Evolutionary conservation across 2,329 filamentous ascomycete species (phyloP), one percentile per base, ranked within the genome.

Genomic region (Grosmannia clavigera): DNA sequence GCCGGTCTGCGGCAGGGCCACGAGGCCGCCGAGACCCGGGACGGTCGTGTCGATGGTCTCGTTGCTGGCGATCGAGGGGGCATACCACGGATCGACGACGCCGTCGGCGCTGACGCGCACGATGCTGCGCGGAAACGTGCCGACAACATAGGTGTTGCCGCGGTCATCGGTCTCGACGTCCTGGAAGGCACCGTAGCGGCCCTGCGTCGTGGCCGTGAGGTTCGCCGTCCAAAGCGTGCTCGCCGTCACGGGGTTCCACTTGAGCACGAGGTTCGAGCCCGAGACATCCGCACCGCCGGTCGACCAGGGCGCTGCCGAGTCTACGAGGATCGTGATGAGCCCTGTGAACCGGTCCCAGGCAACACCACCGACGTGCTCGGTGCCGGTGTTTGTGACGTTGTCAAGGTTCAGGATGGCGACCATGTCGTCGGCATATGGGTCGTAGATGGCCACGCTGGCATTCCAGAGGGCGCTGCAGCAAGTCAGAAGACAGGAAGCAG

Each of bases 161-260:
- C 14, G 14, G 38, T 2, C 38, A 14, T 40, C 38, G 38, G 38
- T 40, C 38, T 40, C 73, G 3, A 74, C 66, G 57, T 76, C 74
- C 60, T 75, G 73, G 43, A 69, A 74, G 6, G 71, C 74, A 29
- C 72, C 69, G 61, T 71, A 75, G 0, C 57, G 59, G 3, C 70
- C 70, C 0, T 62, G 57, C 0, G 68, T 68, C 0, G 70, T 57
- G 0, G 65, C 62, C 0, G 70, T 72, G 11, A 75, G 61, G 62
- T 75, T 71, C 11, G 66, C 58, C 19, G 60, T 63, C 71, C 71
- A 75, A 9, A 72, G 62, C 1, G 67, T 58, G 35, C 61, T 57
- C 11, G 67, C 58, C 12, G 58, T 58, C 11, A 62, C 31, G 1
- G 70, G 63, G 58, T 73, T 67, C 59, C 70, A 73, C 59, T 73